These are phyloP conservation scores for apple (Malus domestica) DNA, from an alignment of 306 rosid genomes.

Conservation along the genomic window ASM211411v1 NC_041791.1:9723501-9724000, in stretches of 20 bases:
- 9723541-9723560: constrained; percentile 46
- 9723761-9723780: neutral
- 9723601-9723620: neutral
- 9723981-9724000: too few relatives aligned
- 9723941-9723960: neutral
- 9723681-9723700: neutral
- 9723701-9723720: neutral
- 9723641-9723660: neutral
- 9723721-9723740: neutral
- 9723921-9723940: neutral
- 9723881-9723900: neutral
- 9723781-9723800: neutral
- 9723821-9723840: neutral
- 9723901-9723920: neutral
- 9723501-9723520: neutral
- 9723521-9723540: constrained; percentile 5
- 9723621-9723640: constrained; percentile 3
- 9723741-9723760: neutral
- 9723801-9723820: neutral
- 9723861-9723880: neutral
- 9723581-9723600: neutral
- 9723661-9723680: neutral
- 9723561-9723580: constrained; percentile 16
- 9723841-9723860: constrained; percentile 3
- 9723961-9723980: too few relatives aligned